Evolutionary conservation across 116 monocot species (phyloP), one percentile per base, ranked within the genome.

Genomic region (Iris pallida): DNA sequence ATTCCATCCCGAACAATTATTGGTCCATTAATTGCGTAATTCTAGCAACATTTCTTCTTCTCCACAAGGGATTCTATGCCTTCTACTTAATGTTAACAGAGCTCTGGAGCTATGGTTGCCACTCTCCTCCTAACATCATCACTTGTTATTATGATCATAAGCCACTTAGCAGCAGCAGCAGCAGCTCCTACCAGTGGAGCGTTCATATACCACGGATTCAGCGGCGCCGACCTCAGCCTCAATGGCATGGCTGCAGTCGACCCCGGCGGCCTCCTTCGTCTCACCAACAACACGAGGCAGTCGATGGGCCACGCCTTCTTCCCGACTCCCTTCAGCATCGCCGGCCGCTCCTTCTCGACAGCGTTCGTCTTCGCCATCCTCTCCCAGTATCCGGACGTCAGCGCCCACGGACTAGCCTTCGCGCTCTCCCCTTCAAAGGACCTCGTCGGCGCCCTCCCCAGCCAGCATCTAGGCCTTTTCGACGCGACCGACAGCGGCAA

Each of bases 291-390:
- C 20, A 77, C 69, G n/a, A 70, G 4, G 8, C 64, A 73, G 9
- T 16, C 49, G 30, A 68, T 65, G 42, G 68, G 82, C 43, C 79
- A 79, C 41, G 82, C 79, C 16, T 79, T 82, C 77, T 60, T 30
- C 51, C 52, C 73, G 0, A 4, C 2, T 4, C 77, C 73, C 4
- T 5, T 76, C 42, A 49, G 44, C 40, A 45, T 62, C 4, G 49
- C 30, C n/a, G n/a, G n/a, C 30, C 30, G 3, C 67, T 55, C 52
- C 19, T 11, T 63, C 45, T 82, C 81, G 61, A 68, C 82, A 54
- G 74, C 75, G 5, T 92, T 92, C 59, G 81, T 86, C 11, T 88
- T 86, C 47, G 85, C 72, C 40, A 81, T 92, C 18, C 6, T 80
- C 42, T 52, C 87, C 20, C 44, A 70, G 30, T 75, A 83, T 20